Evolutionary conservation across 129 eudicot species (phyloP).

Genomic region (Apium graveolens): DNA sequence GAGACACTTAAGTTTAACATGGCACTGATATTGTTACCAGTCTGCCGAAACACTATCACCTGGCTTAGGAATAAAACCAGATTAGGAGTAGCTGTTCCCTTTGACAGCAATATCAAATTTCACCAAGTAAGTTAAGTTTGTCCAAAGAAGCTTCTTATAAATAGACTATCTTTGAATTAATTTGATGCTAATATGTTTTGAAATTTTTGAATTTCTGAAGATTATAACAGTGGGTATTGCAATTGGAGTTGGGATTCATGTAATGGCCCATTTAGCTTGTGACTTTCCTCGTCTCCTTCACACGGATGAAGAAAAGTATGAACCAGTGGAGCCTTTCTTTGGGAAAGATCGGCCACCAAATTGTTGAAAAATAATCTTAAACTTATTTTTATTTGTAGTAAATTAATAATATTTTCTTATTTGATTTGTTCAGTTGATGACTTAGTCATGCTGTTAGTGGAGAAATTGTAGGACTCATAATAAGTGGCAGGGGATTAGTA

Average conservation of each 20-base stretch:
- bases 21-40: slow-evolving; percentile 79
- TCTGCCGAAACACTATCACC: slow-evolving; percentile 82
- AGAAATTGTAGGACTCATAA: too few species aligned
- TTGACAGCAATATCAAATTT: slow-evolving; percentile 75
- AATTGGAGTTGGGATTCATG: slow-evolving; percentile 74
- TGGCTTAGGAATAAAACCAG: slow-evolving; percentile 82
- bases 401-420: too few species aligned
- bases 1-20: slow-evolving; percentile 84
- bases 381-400: too few species aligned
- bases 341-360: slow-evolving; percentile 46
- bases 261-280: slow-evolving; percentile 52
- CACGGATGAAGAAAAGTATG: slow-evolving; percentile 42
- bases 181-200: neutral
- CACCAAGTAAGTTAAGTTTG: slow-evolving; percentile 52
- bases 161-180: slow-evolving; percentile 5
- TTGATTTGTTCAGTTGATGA: too few species aligned
- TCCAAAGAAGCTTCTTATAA: neutral
- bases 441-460: too few species aligned
- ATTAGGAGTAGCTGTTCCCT: slow-evolving; percentile 53
- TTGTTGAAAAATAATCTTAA: too few species aligned
- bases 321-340: slow-evolving; percentile 43
- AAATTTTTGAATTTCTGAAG: slow-evolving; percentile 21
- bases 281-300: slow-evolving; percentile 63
- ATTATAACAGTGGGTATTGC: slow-evolving; percentile 61
- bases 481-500: too few species aligned